These are phyloP conservation scores for Toxicodendron radicans DNA, from an alignment of 345 rosid genomes.

Conservation along the genomic window DNA sequence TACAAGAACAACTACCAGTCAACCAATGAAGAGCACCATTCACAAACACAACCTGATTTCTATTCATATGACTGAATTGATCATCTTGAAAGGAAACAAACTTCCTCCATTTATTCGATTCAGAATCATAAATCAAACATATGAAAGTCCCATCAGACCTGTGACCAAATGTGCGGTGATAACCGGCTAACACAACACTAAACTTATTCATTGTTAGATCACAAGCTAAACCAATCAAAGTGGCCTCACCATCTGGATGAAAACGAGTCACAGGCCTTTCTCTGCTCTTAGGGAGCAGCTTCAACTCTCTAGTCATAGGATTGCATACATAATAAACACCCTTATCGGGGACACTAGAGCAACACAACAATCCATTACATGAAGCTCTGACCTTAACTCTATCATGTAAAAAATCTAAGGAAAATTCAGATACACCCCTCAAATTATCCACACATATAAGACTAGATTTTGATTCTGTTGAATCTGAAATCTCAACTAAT, in stretches of 20 bases:
- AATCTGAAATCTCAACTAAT: conserved; percentile 59
- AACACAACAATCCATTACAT: conserved; percentile 83
- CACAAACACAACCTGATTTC: conserved; percentile 77
- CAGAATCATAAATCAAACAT: conserved; percentile 80
- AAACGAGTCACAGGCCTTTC: conserved; percentile 74
- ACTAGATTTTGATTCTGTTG: conserved; percentile 47
- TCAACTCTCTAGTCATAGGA: conserved; percentile 74
- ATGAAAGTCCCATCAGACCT: conserved; percentile 77
- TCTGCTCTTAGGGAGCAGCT: conserved; percentile 60
- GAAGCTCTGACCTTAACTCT: conserved; percentile 81
- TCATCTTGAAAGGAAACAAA: conserved; percentile 63
- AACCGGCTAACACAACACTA: conserved; percentile 75
- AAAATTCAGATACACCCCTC: conserved; percentile 69
- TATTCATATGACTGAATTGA: conserved; percentile 70
- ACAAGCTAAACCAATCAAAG: conserved; percentile 78
- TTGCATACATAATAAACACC: conserved; percentile 83
- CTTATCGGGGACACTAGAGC: conserved; percentile 80
- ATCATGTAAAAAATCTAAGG: conserved; percentile 67
- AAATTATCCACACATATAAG: conserved; percentile 62
- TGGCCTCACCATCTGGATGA: conserved; percentile 82
- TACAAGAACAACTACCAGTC: conserved; percentile 53
- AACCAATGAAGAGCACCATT: conserved; percentile 80
- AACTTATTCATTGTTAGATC: conserved; percentile 44
- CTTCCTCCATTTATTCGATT: conserved; percentile 75
- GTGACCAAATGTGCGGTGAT: conserved; percentile 77